Evolutionary conservation across 2,329 filamentous ascomycete species (phyloP), one percentile per base, ranked within the genome.

Genomic region (Sporothrix phasma): DNA sequence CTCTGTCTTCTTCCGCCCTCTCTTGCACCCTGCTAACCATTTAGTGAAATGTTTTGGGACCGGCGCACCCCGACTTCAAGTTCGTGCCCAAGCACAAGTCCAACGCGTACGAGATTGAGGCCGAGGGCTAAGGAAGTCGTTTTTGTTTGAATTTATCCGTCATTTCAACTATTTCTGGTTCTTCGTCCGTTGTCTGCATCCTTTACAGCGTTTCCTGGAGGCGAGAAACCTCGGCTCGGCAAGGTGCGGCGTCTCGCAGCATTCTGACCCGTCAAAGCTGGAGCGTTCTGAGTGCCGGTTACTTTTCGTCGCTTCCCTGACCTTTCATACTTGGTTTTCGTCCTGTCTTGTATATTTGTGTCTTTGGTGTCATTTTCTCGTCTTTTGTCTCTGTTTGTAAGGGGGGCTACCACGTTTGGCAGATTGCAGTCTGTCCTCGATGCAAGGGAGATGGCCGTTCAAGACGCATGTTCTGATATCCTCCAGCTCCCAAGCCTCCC

Each of bases 71-170:
- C 45, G 88, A 90, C 70, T 99, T 97, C 81, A 87, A 88, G 69
- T 99, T 97, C 77, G 86, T 93, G 77, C 94, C 94, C 3, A 99
- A 99, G 81, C 94, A 99, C 80, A 97, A 96, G 80, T 94, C 90
- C 54, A 95, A 96, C 73, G 84, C 87, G 62, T 96, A 96, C 73
- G 89, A 92, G 70, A 86, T 89, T 58, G 90, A 92, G 75, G 88
- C 51, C 3, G 60, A 66, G 56, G 67, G 67, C 11, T 66, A 19
- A 54, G 17, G 34, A 11, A 17, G n/a, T 47, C 45, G 31, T 4
- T 26, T 2, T 43, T 41, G 17, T 17, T 3, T n/a, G 11, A 3
- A 5, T 10, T 4, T 34, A 10, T 34, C 37, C 17, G 17, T 34
- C 13, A 13, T 5, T 37, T 19, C 22, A 19, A 29, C 10, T 19